These are phyloP conservation scores for Pseudovirgaria hyperparasitica DNA, from an alignment of 2,329 filamentous ascomycete species.

Conservation along the genomic window DNA sequence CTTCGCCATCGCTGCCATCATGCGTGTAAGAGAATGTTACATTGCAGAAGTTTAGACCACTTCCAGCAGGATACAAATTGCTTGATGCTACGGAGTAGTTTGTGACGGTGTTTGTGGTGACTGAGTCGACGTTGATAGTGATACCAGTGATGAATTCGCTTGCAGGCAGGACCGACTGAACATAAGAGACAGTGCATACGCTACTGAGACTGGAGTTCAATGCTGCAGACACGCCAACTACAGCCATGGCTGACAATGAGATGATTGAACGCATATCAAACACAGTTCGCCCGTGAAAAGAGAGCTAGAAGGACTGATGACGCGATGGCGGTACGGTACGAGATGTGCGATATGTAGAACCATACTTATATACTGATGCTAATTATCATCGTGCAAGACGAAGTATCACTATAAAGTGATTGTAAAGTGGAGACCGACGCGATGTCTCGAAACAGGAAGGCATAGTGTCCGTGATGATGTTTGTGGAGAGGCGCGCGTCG, in stretches of 20 bases:
- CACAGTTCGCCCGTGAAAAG: no score
- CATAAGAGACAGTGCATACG: slow-evolving; percentile 9
- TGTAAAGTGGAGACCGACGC: no score
- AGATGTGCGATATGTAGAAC: no score
- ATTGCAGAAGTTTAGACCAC: slow-evolving; percentile 30
- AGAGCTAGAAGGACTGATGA: no score
- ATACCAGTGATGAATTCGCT: slow-evolving; percentile 11
- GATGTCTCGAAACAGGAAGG: no score
- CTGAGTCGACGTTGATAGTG: slow-evolving; percentile 28
- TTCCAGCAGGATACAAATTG: slow-evolving; percentile 18
- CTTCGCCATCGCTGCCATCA: slow-evolving; percentile 18
- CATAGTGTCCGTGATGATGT: no score
- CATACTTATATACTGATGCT: no score
- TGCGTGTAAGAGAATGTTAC: slow-evolving; percentile 35
- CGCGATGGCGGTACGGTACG: no score
- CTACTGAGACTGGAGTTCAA: slow-evolving; percentile 1
- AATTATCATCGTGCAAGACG: no score
- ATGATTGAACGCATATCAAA: no score
- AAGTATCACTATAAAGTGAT: no score
- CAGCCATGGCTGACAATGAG: slow-evolving; percentile 1
- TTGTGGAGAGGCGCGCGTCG: no score
- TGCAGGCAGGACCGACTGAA: slow-evolving; percentile 9
- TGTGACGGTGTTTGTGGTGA: slow-evolving; percentile 22
- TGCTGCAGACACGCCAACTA: neutral
- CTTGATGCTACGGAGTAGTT: slow-evolving; percentile 16